phyloP scores from a whole-genome alignment of 345 rosid species.

The Anastatica hierochuntica region DNA sequence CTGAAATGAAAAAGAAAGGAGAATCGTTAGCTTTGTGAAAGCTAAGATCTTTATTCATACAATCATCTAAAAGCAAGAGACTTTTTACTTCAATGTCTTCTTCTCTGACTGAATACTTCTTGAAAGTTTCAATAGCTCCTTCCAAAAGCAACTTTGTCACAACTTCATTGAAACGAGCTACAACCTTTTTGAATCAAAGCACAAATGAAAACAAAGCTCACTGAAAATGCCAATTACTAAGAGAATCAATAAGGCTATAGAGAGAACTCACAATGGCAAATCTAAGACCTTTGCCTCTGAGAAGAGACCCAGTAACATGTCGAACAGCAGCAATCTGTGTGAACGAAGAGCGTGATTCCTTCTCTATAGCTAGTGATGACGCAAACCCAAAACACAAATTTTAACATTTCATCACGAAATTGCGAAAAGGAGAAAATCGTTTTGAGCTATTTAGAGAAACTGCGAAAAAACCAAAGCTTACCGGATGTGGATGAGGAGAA shows the following conservation, averaged over 20 bases:
- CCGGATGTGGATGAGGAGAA: constrained; percentile 34
- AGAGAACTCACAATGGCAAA: constrained; percentile 78
- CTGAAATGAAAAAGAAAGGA: too few relatives aligned
- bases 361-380: constrained; percentile 22
- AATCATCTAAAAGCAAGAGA: too few relatives aligned
- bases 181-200: constrained; percentile 46
- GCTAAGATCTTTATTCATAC: too few relatives aligned
- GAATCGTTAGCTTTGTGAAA: too few relatives aligned
- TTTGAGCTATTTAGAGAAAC: not conserved
- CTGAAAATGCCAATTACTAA: too few relatives aligned
- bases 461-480: too few relatives aligned
- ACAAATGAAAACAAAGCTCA: not conserved
- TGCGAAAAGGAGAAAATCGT: not conserved
- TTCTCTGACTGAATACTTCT: constrained; percentile 66
- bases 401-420: not conserved
- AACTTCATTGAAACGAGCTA: constrained; percentile 92
- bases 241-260: too few relatives aligned
- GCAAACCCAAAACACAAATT: constrained; percentile 15
- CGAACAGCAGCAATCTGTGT: constrained; percentile 46
- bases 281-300: constrained; percentile 60
- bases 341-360: constrained; percentile 28
- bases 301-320: constrained; percentile 60
- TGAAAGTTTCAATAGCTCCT: constrained; percentile 86
- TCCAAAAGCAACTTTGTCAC: constrained; percentile 72
- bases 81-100: constrained; percentile 72